A percentile compares a stretch with the other conserved stretches of the same genome.
Conservation (phyloP, 805 yeast genomes). For the Scheffersomyces lignosus region DNA sequence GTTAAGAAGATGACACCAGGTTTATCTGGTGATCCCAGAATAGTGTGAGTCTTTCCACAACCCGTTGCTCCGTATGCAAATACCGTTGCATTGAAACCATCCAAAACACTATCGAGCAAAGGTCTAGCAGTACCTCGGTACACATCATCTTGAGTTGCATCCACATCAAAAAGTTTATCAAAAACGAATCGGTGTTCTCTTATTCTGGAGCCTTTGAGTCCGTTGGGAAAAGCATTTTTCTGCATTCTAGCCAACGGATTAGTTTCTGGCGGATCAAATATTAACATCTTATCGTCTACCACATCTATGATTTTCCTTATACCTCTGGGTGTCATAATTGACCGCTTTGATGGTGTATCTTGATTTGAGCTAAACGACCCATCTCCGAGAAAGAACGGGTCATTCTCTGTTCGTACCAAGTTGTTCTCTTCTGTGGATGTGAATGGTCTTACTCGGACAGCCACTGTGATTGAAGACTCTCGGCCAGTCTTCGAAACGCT, state of each 20-base stretch:
- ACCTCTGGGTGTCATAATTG: constrained; percentile 42
- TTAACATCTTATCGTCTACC: constrained; percentile 81
- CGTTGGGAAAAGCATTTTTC: constrained; percentile 39
- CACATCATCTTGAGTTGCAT: constrained; percentile 64
- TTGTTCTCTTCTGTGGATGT: constrained; percentile 55
- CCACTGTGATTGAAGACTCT: constrained; percentile 69
- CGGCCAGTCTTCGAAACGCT: too few relatives aligned
- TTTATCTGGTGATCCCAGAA: constrained; percentile 66
- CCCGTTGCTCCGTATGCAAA: constrained; percentile 98
- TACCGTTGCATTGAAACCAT: constrained; percentile 87
- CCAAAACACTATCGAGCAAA: constrained; percentile 68
- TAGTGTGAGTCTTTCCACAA: constrained; percentile 95
- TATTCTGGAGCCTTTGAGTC: constrained; percentile 44
- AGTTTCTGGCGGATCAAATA: constrained; percentile 80
- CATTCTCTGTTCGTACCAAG: constrained; percentile 41
- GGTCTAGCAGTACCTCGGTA: constrained; percentile 69
- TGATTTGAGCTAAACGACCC: constrained; percentile 44
- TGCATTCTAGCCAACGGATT: constrained; percentile 60
- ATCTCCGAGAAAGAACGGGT: constrained; percentile 50
- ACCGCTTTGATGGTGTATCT: constrained; percentile 12
- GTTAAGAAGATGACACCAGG: constrained; percentile 84
- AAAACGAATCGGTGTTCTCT: constrained; percentile 80
- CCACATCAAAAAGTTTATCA: constrained; percentile 73
- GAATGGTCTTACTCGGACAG: constrained; percentile 85
- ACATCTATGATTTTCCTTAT: constrained; percentile 72